Base-by-base conservation (phyloP, 805 yeast species). In the Saitoella complicata region DNA sequence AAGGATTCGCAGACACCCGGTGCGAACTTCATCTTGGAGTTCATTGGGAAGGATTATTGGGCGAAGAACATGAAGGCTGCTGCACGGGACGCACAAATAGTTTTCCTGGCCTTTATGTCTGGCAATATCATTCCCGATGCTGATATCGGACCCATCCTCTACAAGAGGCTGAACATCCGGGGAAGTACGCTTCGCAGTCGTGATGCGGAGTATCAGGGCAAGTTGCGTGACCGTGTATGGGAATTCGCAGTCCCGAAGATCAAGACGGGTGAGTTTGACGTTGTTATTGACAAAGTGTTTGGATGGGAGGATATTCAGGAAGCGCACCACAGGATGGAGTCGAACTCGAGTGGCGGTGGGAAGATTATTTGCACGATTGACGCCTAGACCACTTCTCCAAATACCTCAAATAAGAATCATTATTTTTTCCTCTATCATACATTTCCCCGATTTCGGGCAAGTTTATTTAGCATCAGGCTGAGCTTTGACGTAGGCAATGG, bases 401-500 rank as follows among this genome's bases (percentile, higher is more conserved):
- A 21, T 21, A 21, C 21, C 21, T 21, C 21, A 21, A 21, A 21
- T 21, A 21, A 21, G 21, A 21, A 21, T 21, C 21, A 21, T 21
- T 21, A 21, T 21, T 21, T 21, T 21, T 21, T 21, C 21, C 21
- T 21, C 21, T 21, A 21, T 21, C 21, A 21, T 21, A 21, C 21
- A 21, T 21, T 21, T 21, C 21, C 21, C 21, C 21, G 21, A 21
- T 21, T 21, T 21, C 21, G 21, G 4, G 21, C 21, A 21, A 4
- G 21, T 21, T 21, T 21, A 21, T 21, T 21, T 21, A 21, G 21
- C 21, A 21, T 21, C 21, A 21, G 21, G 21, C 21, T 21, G 21
- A 21, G 21, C 33, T 9, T 35, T 7, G 55, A 88, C 82, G 68
- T 84, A 84, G 57, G 86, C 85, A 51, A 87, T 75, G 49, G 95